Base-by-base conservation (phyloP, 352 stramenopile genomes). In the Aphanomyces cochlioides region DNA sequence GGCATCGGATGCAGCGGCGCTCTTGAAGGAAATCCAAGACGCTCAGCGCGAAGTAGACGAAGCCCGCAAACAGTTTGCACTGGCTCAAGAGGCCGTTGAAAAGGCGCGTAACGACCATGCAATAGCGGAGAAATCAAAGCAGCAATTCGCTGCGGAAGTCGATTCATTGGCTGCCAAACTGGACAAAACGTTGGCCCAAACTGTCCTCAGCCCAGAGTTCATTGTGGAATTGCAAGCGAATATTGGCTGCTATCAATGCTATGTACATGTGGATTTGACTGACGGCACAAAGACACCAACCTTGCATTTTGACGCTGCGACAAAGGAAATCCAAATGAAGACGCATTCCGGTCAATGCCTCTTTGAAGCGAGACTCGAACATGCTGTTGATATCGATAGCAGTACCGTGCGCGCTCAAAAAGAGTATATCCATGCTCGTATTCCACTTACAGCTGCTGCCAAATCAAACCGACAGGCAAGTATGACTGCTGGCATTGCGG, bases 221-320 rank as follows among this genome's bases (percentile, higher is more conserved):
- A 21, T 90, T 38, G 75, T 92, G 19, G 86, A 94, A 73, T 92
- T 88, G 36, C 82, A 94, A 38, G 81, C 78, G 37, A 92, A 94
- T 60, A 92, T 94, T 47, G 84, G 83, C 41, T 91, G 84, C 66
- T 94, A 94, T 56, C 81, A 91, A 66, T 89, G 82, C 65, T 91
- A 88, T 67, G 50, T 94, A 47, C 74, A 89, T 57, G 78, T 93
- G 8, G 83, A 89, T 41, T 77, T 77, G 28, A 80, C 78, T 34
- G 78, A 88, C 36, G 79, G 88, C 15, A 66, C 73, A n/a, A 74
- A 78, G 10, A 71, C 75, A 37, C 84, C 78, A 48, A 48, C 19
- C 0, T 69, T 88, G 21, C 72, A 74, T 21, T 56, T 74, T 0
- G 86, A 86, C 37, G 5, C 43, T 7, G 41, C 36, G 19, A 61